Evolutionary conservation across 306 rosid genomes (phyloP).

Genomic region (Benincasa hispida): DNA sequence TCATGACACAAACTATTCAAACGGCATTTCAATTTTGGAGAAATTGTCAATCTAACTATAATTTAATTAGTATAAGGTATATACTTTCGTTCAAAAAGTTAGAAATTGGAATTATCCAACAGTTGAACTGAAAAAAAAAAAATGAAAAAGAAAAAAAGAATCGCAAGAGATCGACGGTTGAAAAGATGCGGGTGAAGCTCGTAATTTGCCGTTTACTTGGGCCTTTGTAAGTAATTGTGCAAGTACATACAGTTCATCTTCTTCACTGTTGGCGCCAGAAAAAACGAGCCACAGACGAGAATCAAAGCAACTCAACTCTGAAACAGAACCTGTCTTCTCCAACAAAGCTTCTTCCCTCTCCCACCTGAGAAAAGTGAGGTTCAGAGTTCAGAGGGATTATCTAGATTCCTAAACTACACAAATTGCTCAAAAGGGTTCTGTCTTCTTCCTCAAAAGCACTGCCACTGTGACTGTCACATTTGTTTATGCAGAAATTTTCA

Average conservation of each 20-base stretch:
- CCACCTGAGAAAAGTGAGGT: not conserved
- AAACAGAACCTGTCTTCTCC: not conserved
- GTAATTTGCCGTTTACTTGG: no score
- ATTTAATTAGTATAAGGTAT: no score
- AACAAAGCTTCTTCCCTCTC: not conserved
- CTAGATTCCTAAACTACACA: not conserved
- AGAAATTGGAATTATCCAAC: no score
- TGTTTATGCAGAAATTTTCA: not conserved
- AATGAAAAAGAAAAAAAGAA: no score
- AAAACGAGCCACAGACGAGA: not conserved
- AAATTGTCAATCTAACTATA: no score
- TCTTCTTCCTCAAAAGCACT: constrained; percentile 2
- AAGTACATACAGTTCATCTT: not conserved
- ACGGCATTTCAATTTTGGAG: no score
- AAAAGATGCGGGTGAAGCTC: no score
- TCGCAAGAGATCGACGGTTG: not conserved
- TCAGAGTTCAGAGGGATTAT: not conserved
- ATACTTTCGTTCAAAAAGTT: no score
- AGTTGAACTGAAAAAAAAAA: no score
- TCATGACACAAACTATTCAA: no score
- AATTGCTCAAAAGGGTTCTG: not conserved
- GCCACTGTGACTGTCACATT: not conserved
- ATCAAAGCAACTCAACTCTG: not conserved
- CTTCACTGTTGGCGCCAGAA: not conserved
- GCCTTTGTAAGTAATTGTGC: not conserved